These are phyloP conservation scores for Tuber brumale DNA, from an alignment of 495 filamentous ascomycete species.

Conservation along the genomic window DNA sequence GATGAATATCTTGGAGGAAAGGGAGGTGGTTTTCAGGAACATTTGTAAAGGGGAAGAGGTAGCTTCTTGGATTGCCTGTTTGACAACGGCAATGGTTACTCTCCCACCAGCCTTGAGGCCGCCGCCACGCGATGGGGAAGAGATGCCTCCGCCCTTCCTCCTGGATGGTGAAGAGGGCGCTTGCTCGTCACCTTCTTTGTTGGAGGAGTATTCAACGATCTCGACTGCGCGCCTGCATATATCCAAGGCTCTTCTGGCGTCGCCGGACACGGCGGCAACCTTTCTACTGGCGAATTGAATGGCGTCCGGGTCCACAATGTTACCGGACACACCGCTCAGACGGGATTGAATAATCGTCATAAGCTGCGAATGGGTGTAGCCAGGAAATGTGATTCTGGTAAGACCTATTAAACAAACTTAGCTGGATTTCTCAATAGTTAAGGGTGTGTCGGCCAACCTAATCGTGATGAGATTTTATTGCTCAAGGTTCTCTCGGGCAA, in stretches of 20 bases:
- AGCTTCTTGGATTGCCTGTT: constrained; percentile 88
- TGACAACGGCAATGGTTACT: constrained; percentile 88
- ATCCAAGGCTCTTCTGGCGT: constrained; percentile 85
- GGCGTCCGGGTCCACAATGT: constrained; percentile 88
- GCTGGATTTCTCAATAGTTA: not conserved
- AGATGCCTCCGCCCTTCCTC: constrained; percentile 15
- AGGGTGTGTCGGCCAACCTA: constrained; percentile 48
- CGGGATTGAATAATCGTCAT: constrained; percentile 94
- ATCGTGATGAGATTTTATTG: constrained; percentile 93
- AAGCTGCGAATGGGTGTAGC: constrained; percentile 95
- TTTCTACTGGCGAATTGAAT: constrained; percentile 95
- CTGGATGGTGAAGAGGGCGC: constrained; percentile 28
- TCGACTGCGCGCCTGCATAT: constrained; percentile 95
- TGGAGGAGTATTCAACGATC: constrained; percentile 71
- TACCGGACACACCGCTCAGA: constrained; percentile 74
- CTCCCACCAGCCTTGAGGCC: constrained; percentile 47
- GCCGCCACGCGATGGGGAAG: constrained; percentile 32
- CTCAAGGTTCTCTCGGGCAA: constrained; percentile 90
- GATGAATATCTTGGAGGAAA: constrained; percentile 76
- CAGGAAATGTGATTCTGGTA: constrained; percentile 90
- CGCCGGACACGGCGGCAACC: constrained; percentile 91
- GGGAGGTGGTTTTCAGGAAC: constrained; percentile 71
- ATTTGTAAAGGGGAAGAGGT: constrained; percentile 87
- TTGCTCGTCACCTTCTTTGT: constrained; percentile 16
- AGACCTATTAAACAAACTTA: constrained; percentile 47